Percentiles rank a stretch among this genome's conserved stretches.
phyloP scores from a whole-genome alignment of 1,284 basidiomycete genomes.

The Kalmanozyma brasiliensis region DNA sequence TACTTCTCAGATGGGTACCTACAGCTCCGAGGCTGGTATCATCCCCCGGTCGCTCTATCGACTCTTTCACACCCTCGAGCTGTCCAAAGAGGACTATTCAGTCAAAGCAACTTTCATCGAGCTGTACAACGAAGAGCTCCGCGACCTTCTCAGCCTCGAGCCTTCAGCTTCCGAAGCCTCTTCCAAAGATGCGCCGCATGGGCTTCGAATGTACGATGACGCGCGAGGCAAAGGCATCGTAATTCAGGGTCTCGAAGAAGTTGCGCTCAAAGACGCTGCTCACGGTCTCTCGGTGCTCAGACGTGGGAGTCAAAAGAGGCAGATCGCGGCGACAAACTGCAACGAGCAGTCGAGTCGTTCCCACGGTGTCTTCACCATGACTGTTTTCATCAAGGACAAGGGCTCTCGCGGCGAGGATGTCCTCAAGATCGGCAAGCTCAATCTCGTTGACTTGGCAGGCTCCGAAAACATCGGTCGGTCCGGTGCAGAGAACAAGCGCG shows the following conservation, averaged over 20 bases:
- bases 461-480: slow-evolving; percentile 97
- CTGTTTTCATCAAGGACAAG: slow-evolving; percentile 89
- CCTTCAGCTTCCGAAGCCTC: slow-evolving; percentile 12
- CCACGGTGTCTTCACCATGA: slow-evolving; percentile 97
- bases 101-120: slow-evolving; percentile 96
- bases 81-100: slow-evolving; percentile 78
- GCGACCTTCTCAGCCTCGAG: slow-evolving; percentile 72
- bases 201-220: slow-evolving; percentile 83
- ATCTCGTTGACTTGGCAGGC: slow-evolving; percentile 95
- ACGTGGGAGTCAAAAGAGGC: slow-evolving; percentile 88
- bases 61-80: slow-evolving; percentile 88
- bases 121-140: slow-evolving; percentile 98
- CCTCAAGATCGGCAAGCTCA: slow-evolving; percentile 91
- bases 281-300: slow-evolving; percentile 86
- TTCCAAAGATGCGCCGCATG: slow-evolving; percentile 26
- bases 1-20: slow-evolving; percentile 76
- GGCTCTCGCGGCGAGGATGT: slow-evolving; percentile 82
- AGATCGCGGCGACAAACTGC: slow-evolving; percentile 96
- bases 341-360: slow-evolving; percentile 97
- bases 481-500: slow-evolving; percentile 93
- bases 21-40: slow-evolving; percentile 90
- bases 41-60: slow-evolving; percentile 95
- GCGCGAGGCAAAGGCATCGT: slow-evolving; percentile 78
- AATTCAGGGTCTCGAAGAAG: slow-evolving; percentile 94
- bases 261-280: slow-evolving; percentile 81